Conservation (phyloP, 1,284 basidiomycete genomes). For the Cerioporus squamosus region DNA sequence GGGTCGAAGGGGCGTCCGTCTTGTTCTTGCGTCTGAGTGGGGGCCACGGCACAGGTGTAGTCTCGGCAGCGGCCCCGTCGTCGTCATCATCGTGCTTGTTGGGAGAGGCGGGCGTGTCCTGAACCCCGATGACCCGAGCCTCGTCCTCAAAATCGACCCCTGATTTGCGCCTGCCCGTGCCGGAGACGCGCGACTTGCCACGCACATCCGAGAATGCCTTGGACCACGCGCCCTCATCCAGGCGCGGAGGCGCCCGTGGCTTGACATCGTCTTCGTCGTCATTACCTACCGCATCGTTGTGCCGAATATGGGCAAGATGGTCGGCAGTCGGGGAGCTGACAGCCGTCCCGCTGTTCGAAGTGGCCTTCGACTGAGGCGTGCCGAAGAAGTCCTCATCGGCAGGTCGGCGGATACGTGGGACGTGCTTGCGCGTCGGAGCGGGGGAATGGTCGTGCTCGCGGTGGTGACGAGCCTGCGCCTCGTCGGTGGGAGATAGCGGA, state of each 20-base stretch:
- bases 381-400: constrained; percentile 18
- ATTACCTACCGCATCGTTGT: background rate
- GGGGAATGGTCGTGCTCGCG: background rate
- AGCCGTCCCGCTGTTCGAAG: background rate
- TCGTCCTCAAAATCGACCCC: constrained; percentile 22
- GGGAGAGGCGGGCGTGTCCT: background rate
- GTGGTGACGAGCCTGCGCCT: constrained; percentile 11
- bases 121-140: background rate
- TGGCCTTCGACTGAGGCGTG: constrained; percentile 6
- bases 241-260: constrained; percentile 23
- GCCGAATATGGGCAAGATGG: constrained; percentile 7
- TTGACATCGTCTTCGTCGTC: background rate
- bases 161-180: constrained; percentile 9
- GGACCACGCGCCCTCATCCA: constrained; percentile 31
- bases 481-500: constrained; percentile 14
- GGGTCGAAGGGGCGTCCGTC: background rate
- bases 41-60: constrained; percentile 10
- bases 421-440: constrained; percentile 12
- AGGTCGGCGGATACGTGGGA: constrained; percentile 8
- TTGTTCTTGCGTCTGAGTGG: constrained; percentile 10
- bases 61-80: background rate
- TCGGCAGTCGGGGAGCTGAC: constrained; percentile 13
- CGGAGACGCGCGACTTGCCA: constrained; percentile 17
- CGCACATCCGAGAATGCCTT: constrained; percentile 27
- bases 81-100: background rate